phyloP scores from a whole-genome alignment of 208 protist genomes.

The Trypanosoma theileri region DNA sequence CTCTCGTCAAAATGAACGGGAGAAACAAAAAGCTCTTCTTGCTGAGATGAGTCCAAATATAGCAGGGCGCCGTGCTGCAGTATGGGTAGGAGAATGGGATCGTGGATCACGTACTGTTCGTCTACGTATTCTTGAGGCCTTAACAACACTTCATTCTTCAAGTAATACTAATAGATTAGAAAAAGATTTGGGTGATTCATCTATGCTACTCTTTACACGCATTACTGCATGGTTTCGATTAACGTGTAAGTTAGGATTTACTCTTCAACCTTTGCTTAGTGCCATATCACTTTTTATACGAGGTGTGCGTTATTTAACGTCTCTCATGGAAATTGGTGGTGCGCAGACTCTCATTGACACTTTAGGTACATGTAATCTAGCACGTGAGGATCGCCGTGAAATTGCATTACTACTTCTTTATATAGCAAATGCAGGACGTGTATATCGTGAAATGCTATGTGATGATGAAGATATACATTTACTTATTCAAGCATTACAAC shows the following conservation, averaged over 20 bases:
- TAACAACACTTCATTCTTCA: constrained; percentile 56
- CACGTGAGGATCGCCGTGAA: constrained; percentile 44
- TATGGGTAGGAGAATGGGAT: constrained; percentile 76
- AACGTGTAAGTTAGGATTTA: constrained; percentile 45
- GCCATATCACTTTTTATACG: constrained; percentile 76
- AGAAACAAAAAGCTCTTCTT: constrained; percentile 9
- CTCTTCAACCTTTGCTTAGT: constrained; percentile 53
- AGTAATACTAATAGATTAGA: constrained; percentile 70
- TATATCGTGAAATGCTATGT: constrained; percentile 89
- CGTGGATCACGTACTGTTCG: constrained; percentile 40
- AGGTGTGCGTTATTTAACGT: constrained; percentile 69
- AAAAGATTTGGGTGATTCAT: constrained; percentile 68
- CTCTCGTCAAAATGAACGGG: constrained; percentile 3
- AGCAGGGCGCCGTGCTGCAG: constrained; percentile 50
- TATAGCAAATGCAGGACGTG: constrained; percentile 79
- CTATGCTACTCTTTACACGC: constrained; percentile 78
- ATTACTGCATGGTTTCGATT: constrained; percentile 83
- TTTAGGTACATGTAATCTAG: constrained; percentile 23
- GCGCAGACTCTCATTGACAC: constrained; percentile 59
- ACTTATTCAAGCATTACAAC: constrained; percentile 56
- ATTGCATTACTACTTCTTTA: constrained; percentile 70
- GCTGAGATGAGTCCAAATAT: constrained; percentile 32
- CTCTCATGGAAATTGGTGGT: constrained; percentile 74
- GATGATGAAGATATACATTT: constrained; percentile 59
- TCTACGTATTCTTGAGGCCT: constrained; percentile 61